A percentile compares a stretch with the other conserved stretches of the same genome.
These are phyloP conservation scores for Colletotrichum sp. DNA, from an alignment of 2,329 filamentous ascomycete genomes.

Conservation along the genomic window DNA sequence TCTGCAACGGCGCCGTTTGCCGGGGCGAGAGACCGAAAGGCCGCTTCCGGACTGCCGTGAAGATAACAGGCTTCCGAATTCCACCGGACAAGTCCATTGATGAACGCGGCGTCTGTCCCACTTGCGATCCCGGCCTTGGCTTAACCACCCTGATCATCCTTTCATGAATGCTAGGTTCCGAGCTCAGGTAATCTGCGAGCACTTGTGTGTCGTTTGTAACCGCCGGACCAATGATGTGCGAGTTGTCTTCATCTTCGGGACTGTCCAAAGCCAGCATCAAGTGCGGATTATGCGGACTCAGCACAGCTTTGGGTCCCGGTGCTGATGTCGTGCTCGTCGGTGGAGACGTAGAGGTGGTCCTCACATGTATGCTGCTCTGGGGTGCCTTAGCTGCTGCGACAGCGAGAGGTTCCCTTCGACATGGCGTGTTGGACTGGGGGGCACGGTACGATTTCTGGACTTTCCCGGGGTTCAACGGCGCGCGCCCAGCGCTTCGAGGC, in stretches of 20 bases:
- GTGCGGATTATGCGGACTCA: conserved; percentile 22
- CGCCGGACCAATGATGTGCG: conserved; percentile 64
- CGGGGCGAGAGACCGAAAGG: conserved; percentile 46
- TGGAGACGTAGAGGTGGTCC: neutral
- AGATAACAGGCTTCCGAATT: conserved; percentile 41
- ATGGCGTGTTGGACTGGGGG: conserved; percentile 1
- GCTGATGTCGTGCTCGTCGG: conserved; percentile 3
- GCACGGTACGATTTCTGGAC: conserved; percentile 9
- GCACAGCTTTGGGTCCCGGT: conserved; percentile 3
- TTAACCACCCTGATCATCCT: conserved; percentile 27
- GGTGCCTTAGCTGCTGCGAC: neutral
- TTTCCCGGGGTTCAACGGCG: conserved; percentile 18
- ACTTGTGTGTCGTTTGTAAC: conserved; percentile 65
- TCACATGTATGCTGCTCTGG: neutral
- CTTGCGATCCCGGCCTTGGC: neutral
- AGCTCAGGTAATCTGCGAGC: conserved; percentile 61
- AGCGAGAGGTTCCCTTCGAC: conserved; percentile 11
- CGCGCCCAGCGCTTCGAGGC: conserved; percentile 8
- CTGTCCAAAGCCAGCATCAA: conserved; percentile 27
- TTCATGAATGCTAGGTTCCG: conserved; percentile 28
- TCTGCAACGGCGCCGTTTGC: conserved; percentile 44
- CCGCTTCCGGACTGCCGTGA: conserved; percentile 50
- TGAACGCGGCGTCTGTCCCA: neutral
- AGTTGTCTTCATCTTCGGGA: conserved; percentile 44
- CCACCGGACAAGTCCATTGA: neutral